Conservation (phyloP, 179 eudicot species). For the Nepenthes alata region DNA sequence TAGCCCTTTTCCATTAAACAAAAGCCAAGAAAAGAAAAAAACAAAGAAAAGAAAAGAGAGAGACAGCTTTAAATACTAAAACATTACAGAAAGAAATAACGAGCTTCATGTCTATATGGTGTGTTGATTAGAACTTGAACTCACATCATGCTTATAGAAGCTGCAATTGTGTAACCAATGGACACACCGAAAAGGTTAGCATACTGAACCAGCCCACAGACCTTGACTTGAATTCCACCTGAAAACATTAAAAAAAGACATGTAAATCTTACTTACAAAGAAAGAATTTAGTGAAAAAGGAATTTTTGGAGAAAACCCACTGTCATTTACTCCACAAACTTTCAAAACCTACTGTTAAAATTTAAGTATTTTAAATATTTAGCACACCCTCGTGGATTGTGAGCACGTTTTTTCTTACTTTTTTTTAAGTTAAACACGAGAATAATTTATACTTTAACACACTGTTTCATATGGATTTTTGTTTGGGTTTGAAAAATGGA, state of each 20-base stretch:
- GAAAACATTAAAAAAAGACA: neutral
- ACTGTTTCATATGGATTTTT: no score
- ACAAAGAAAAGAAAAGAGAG: neutral
- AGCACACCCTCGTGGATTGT: no score
- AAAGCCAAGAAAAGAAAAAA: neutral
- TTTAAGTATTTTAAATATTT: no score
- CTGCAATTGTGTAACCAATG: constrained; percentile 54
- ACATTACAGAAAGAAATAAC: neutral
- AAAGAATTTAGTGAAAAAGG: neutral
- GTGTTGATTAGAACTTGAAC: constrained; percentile 4
- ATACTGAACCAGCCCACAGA: constrained; percentile 45
- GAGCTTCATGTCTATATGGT: no score
- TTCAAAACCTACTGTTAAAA: neutral
- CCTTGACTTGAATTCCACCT: constrained; percentile 39
- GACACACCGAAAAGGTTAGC: constrained; percentile 42
- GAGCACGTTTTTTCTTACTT: no score
- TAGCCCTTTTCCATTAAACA: constrained; percentile 13
- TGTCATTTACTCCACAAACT: neutral
- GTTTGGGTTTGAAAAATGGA: no score
- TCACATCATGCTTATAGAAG: constrained; percentile 59
- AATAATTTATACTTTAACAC: no score
- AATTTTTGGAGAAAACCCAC: neutral
- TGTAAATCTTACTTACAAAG: neutral
- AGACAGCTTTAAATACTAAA: neutral
- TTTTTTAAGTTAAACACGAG: no score